Evolutionary conservation across 2,329 filamentous ascomycete species (phyloP).

Genomic region (Colletotrichum spaethianum): DNA sequence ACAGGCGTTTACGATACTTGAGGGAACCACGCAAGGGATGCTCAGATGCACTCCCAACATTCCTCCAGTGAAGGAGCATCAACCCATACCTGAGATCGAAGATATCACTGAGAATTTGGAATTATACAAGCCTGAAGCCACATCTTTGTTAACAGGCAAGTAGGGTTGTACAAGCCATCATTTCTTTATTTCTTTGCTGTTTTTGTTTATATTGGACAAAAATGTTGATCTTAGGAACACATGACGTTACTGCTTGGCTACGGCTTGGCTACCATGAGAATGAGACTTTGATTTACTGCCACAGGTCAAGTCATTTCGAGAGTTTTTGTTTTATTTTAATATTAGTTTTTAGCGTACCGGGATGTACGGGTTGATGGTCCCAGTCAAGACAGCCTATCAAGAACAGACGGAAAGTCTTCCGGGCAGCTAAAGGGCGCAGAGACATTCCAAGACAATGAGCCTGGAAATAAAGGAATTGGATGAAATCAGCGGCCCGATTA

Average conservation of each 20-base stretch:
- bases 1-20: not conserved
- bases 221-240: not conserved
- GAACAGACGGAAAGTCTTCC: not conserved
- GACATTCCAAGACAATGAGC: not conserved
- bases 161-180: too few species aligned
- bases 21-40: too few species aligned
- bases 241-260: not conserved
- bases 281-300: not conserved
- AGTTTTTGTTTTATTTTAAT: too few species aligned
- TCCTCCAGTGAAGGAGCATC: not conserved
- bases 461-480: not conserved
- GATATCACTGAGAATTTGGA: not conserved
- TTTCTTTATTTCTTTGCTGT: too few species aligned
- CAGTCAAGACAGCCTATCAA: not conserved
- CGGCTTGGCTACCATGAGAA: not conserved
- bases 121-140: not conserved
- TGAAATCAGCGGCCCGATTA: not conserved
- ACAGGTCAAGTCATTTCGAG: not conserved
- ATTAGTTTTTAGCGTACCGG: not conserved
- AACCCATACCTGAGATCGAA: not conserved
- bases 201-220: too few species aligned
- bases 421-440: not conserved
- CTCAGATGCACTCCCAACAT: not conserved
- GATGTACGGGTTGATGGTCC: not conserved
- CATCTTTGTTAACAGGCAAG: too few species aligned